Conservation (phyloP, 768 basidiomycete genomes). For the Obba rivulosa region DNA sequence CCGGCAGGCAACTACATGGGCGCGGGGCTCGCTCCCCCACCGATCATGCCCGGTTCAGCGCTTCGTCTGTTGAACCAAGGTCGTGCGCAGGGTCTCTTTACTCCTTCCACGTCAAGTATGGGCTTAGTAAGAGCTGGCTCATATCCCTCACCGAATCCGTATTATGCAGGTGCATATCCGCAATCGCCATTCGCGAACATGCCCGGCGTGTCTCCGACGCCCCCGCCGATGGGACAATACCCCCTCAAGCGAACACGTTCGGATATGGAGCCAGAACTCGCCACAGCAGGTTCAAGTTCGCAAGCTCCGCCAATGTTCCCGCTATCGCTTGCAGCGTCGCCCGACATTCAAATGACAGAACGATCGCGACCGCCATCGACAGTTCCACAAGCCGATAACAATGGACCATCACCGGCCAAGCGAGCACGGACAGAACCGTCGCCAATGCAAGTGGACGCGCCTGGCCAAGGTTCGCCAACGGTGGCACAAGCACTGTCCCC, state of each 20-base stretch:
- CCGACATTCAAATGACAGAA: conserved; percentile 43
- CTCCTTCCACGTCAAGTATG: conserved; percentile 70
- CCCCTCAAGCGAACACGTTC: conserved; percentile 59
- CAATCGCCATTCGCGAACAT: conserved; percentile 46
- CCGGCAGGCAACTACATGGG: conserved; percentile 16
- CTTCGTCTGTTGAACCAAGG: conserved; percentile 81
- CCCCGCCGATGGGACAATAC: conserved; percentile 29
- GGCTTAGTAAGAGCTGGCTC: conserved; percentile 40
- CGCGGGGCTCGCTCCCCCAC: conserved; percentile 60
- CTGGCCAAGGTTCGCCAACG: conserved; percentile 8
- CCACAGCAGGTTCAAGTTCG: conserved; percentile 7
- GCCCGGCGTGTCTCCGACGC: conserved; percentile 27
- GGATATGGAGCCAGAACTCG: conserved; percentile 54
- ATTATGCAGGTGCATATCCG: conserved; percentile 38
- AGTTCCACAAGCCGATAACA: conserved; percentile 46
- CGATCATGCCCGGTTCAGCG: conserved; percentile 85
- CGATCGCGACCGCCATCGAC: conserved; percentile 48
- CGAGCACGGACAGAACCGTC: conserved; percentile 55
- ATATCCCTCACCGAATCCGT: conserved; percentile 50
- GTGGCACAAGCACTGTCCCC: not conserved
- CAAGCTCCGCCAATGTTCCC: conserved; percentile 13
- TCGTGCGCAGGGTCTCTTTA: conserved; percentile 80
- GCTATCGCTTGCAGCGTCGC: conserved; percentile 27
- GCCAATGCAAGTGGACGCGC: conserved; percentile 7
- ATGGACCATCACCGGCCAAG: conserved; percentile 67